Base-by-base conservation (phyloP, 306 rosid genomes). In the Alnus glutinosa region DNA sequence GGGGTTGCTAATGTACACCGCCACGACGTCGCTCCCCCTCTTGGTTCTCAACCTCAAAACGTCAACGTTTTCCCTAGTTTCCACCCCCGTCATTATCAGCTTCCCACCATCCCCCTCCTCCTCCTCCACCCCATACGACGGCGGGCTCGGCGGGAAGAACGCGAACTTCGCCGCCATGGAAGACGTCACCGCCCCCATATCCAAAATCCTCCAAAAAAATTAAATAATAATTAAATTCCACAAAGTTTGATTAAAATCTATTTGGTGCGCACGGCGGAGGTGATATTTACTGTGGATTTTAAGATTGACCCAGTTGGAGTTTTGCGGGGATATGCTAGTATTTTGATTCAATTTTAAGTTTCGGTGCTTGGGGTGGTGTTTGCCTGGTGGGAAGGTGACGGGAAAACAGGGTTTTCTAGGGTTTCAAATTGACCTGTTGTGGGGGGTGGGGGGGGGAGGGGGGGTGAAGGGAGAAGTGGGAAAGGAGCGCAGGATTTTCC, bases 151-250 rank as follows among this genome's bases (percentile, higher is more conserved):
- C 32, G 97, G 98, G 23, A 91, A 94, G 73, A 94, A 94, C 1
- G 98, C 97, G 59, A 94, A 94, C 87, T 91, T 94, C 34, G 97
- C 97, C 79, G 98, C 97, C 97, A 94, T 87, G 23, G 98, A 91
- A 46, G 98, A 94, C 76, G 97, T 89, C 69, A 94, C 90, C 49
- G 92, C 88, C 77, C 98, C 98, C 98, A 94, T 92, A 1, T 47
- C 37, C 72, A 4, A 16, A 62, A 55, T 23, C 23, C 12, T 6
- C 46, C 15, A 10, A n/a, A 14, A 74, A 23, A 48, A 23, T 49
- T 5, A 19, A 70, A 13, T 16, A 7, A 28, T 15, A n/a, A 5
- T 39, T 7, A 44, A 71, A 59, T 10, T 28, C 66, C 39, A 59
- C 3, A 59, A 37, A 62, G 16, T 34, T 42, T 19, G 74, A 73